Percentiles rank a stretch among this genome's conserved stretches.
These are phyloP conservation scores for Rubroboletus satanas DNA, from an alignment of 768 basidiomycete species.

Conservation along the genomic window DNA sequence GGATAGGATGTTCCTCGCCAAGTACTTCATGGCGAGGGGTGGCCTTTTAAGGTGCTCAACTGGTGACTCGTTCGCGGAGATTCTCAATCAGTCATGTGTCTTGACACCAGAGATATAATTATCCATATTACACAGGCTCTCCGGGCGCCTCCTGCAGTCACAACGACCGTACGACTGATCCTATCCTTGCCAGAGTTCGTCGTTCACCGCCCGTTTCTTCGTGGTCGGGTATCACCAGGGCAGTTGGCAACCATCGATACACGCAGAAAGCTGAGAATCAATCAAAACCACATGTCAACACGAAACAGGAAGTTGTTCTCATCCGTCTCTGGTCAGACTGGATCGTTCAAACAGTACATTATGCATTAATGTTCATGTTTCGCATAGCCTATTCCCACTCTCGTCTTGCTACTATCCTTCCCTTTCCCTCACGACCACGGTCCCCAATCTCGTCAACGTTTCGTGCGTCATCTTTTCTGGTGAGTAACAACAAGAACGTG, in stretches of 20 bases:
- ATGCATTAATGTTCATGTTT: neutral
- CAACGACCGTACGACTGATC: neutral
- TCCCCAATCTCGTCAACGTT: constrained; percentile 54
- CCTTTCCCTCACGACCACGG: constrained; percentile 26
- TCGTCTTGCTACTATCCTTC: neutral
- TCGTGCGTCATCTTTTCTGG: constrained; percentile 62
- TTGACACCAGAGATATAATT: too few relatives aligned
- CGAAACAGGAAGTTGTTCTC: neutral
- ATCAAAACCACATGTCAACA: neutral
- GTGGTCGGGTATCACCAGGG: neutral
- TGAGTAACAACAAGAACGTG: constrained; percentile 57
- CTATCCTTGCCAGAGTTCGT: neutral
- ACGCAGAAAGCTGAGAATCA: neutral
- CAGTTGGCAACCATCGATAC: neutral
- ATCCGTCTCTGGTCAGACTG: neutral
- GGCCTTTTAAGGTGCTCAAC: neutral
- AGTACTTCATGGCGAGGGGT: neutral
- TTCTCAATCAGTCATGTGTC: neutral
- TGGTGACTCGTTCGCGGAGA: neutral
- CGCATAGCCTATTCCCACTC: neutral
- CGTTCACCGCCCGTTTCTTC: neutral
- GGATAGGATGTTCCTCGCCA: neutral
- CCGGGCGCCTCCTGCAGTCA: neutral
- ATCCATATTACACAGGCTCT: neutral
- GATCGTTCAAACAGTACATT: neutral